These are phyloP conservation scores for Fusarium nelsonii DNA, from an alignment of 2,329 filamentous ascomycete genomes.

Conservation along the genomic window DNA sequence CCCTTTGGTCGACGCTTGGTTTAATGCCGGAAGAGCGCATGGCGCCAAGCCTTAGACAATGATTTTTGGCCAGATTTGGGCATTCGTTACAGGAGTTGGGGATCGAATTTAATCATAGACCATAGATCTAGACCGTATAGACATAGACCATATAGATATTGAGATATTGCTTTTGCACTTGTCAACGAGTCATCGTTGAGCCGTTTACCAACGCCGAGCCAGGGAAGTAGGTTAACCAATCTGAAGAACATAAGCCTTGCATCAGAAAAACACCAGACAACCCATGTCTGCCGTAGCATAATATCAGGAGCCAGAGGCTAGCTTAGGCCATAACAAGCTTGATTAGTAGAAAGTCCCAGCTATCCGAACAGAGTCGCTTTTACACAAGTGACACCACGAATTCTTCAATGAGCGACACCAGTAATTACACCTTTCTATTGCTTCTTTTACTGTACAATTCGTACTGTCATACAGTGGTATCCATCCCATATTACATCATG, in stretches of 20 bases:
- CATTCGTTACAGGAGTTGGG: background rate
- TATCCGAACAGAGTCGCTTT: background rate
- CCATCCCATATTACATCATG: slow-evolving; percentile 45
- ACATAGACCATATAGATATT: slow-evolving; percentile 8
- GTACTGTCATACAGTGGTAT: slow-evolving; percentile 46
- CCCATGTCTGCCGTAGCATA: too few species aligned
- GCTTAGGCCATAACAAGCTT: background rate
- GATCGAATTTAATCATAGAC: background rate
- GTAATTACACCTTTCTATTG: slow-evolving; percentile 35
- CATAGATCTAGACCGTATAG: slow-evolving; percentile 7
- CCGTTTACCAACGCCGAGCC: too few species aligned
- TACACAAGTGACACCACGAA: background rate
- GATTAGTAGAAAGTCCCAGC: background rate
- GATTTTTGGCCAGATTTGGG: background rate
- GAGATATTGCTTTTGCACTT: fast-evolving
- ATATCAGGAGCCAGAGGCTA: background rate
- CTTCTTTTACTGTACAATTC: slow-evolving; percentile 42
- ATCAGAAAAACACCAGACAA: background rate
- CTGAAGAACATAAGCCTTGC: too few species aligned
- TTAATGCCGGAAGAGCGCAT: background rate
- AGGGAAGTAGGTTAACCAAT: too few species aligned
- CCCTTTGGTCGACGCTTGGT: background rate
- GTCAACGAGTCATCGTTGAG: background rate
- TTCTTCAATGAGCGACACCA: background rate
- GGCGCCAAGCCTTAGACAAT: background rate